Evolutionary conservation across 768 basidiomycete genomes (phyloP).

Genomic region (Suillus sp.): DNA sequence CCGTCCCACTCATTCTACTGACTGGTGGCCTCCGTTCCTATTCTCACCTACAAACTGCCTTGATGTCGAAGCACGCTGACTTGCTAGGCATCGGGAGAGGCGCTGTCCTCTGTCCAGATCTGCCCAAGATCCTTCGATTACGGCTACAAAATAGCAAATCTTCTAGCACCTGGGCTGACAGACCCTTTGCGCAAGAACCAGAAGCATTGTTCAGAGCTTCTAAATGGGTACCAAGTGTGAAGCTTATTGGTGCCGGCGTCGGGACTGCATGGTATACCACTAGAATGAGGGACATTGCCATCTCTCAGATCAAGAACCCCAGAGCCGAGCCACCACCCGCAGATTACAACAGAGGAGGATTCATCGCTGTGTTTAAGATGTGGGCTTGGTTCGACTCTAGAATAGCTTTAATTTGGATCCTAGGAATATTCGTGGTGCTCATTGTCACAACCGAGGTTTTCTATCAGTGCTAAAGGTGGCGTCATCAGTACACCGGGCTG

Average conservation of each 20-base stretch:
- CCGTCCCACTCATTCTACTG: constrained; percentile 66
- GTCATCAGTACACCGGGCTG: neutral
- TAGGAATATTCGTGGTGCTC: neutral
- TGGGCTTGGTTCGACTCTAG: constrained; percentile 44
- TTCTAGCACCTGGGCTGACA: constrained; percentile 20
- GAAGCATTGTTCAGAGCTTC: constrained; percentile 23
- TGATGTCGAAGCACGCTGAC: constrained; percentile 61
- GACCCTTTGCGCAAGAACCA: constrained; percentile 45
- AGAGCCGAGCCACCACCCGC: constrained; percentile 15
- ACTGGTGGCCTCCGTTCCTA: constrained; percentile 79
- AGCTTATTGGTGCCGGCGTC: constrained; percentile 65
- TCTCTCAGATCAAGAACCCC: constrained; percentile 13
- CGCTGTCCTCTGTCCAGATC: constrained; percentile 61
- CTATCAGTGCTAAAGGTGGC: neutral
- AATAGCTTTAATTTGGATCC: constrained; percentile 1
- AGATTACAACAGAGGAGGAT: constrained; percentile 35
- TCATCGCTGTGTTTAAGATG: constrained; percentile 45
- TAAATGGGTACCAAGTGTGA: constrained; percentile 45
- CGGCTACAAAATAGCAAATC: constrained; percentile 11
- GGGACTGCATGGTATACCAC: constrained; percentile 69
- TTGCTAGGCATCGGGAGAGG: constrained; percentile 77
- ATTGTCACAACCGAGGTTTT: neutral
- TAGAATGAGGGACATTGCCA: constrained; percentile 54
- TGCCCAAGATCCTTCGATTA: constrained; percentile 46
- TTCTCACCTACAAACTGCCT: constrained; percentile 52